Evolutionary conservation across 331 rosid species (phyloP).

Genomic region (Cucumis variabilis): DNA sequence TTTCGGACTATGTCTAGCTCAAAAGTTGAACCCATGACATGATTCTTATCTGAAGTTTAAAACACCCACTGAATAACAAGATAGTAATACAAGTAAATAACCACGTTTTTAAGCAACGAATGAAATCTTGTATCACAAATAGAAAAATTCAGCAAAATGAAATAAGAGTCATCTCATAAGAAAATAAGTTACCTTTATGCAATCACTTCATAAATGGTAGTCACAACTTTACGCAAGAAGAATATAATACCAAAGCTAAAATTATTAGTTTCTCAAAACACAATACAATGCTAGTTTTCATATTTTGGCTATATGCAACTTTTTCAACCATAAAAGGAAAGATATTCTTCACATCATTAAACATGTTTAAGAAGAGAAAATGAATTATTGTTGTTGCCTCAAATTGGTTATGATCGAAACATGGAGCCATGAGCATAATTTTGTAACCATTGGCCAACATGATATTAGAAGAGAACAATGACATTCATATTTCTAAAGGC

Average conservation of each 20-base stretch:
- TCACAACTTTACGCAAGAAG: not conserved
- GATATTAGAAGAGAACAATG: not conserved
- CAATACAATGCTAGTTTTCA: constrained; percentile 26
- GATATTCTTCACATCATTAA: constrained; percentile 31
- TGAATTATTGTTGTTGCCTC: constrained; percentile 21
- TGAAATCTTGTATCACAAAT: too few relatives aligned
- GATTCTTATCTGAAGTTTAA: too few relatives aligned
- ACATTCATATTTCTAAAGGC: not conserved
- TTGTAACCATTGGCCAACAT: constrained; percentile 16
- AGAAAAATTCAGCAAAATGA: too few relatives aligned
- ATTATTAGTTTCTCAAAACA: constrained; percentile 11
- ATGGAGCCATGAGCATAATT: constrained; percentile 7
- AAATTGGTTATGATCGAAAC: constrained; percentile 8
- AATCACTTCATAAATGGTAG: too few relatives aligned
- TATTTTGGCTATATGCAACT: constrained; percentile 19
- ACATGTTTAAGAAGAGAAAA: constrained; percentile 25
- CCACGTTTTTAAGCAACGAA: too few relatives aligned
- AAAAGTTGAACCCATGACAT: too few relatives aligned
- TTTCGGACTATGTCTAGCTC: too few relatives aligned
- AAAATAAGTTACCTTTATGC: too few relatives aligned
- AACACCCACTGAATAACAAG: too few relatives aligned
- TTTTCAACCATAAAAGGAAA: constrained; percentile 19
- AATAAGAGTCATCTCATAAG: too few relatives aligned
- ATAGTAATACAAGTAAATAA: too few relatives aligned
- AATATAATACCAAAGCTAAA: not conserved